phyloP scores from a whole-genome alignment of 305 asterid species.

The Petunia hybrid region DNA sequence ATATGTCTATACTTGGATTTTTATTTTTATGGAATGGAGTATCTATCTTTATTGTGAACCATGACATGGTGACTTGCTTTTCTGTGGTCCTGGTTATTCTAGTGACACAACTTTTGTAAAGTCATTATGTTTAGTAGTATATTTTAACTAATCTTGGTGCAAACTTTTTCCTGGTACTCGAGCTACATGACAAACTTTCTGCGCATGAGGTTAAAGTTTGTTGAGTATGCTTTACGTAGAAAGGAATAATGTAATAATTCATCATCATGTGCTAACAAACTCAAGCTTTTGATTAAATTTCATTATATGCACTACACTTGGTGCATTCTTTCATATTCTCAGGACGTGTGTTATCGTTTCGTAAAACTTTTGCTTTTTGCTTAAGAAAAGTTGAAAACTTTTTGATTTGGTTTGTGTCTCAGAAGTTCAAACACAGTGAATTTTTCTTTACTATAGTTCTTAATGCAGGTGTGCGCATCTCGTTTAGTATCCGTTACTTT shows the following conservation, averaged over 20 bases:
- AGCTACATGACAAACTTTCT: constrained; percentile 17
- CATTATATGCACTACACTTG: not conserved
- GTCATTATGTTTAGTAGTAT: not conserved
- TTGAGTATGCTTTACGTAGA: not conserved
- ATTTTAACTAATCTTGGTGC: not conserved
- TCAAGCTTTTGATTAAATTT: not conserved
- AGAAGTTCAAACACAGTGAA: no score
- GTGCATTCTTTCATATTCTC: not conserved
- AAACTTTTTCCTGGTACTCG: constrained; percentile 1
- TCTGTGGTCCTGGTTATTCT: constrained; percentile 4
- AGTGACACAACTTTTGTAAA: not conserved
- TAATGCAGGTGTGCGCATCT: no score
- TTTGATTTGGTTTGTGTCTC: not conserved
- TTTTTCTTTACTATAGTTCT: no score
- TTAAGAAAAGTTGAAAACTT: not conserved
- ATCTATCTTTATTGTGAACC: not conserved
- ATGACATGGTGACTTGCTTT: constrained; percentile 2
- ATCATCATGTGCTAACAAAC: not conserved
- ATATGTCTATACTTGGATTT: not conserved
- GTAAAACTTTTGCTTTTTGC: not conserved
- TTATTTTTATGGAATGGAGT: no score
- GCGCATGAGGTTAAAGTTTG: constrained; percentile 29
- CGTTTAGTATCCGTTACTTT: no score
- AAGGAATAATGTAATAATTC: not conserved
- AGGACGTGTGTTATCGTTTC: not conserved